Conservation (phyloP, 192 early-diverging fungal species). For the Entomortierella beljakovae region DNA sequence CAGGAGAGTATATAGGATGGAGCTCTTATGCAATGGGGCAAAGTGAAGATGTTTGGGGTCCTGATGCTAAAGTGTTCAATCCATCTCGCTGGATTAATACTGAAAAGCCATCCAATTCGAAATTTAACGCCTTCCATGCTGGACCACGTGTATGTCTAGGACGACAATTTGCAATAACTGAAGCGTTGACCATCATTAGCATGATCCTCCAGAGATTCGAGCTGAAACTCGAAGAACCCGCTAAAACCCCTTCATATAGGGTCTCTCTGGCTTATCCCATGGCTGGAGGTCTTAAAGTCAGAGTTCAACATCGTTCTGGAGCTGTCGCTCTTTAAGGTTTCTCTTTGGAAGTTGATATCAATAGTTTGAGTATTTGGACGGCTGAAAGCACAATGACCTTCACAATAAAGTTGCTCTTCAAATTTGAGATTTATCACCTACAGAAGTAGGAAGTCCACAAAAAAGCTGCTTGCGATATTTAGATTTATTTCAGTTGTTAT, state of each 20-base stretch:
- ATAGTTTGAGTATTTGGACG: too few species aligned
- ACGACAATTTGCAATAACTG: slow-evolving; percentile 11
- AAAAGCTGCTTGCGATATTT: too few species aligned
- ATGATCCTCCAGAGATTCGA: slow-evolving; percentile 16
- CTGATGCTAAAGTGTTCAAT: slow-evolving; percentile 66
- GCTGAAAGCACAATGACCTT: too few species aligned
- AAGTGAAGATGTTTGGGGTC: slow-evolving; percentile 66
- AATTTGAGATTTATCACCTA: too few species aligned
- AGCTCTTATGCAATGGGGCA: slow-evolving; percentile 64
- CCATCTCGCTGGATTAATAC: slow-evolving; percentile 60
- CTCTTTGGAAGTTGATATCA: too few species aligned
- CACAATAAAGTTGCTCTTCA: too few species aligned
- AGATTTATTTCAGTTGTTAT: too few species aligned
- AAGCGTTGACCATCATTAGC: slow-evolving; percentile 5
- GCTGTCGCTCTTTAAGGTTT: too few species aligned
- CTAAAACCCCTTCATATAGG: slow-evolving; percentile 7
- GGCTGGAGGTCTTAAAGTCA: background rate
- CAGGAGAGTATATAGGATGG: slow-evolving; percentile 61
- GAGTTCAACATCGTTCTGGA: background rate
- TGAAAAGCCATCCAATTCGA: slow-evolving; percentile 10
- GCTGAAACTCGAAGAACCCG: slow-evolving; percentile 5
- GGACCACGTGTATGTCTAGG: slow-evolving; percentile 11
- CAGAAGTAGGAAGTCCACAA: too few species aligned
- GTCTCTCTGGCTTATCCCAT: slow-evolving; percentile 2
- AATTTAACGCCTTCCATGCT: slow-evolving; percentile 3